Evolutionary conservation across 805 yeast species (phyloP), one percentile per base, ranked within the genome.

Genomic region (Kodamaea kakaduensis): DNA sequence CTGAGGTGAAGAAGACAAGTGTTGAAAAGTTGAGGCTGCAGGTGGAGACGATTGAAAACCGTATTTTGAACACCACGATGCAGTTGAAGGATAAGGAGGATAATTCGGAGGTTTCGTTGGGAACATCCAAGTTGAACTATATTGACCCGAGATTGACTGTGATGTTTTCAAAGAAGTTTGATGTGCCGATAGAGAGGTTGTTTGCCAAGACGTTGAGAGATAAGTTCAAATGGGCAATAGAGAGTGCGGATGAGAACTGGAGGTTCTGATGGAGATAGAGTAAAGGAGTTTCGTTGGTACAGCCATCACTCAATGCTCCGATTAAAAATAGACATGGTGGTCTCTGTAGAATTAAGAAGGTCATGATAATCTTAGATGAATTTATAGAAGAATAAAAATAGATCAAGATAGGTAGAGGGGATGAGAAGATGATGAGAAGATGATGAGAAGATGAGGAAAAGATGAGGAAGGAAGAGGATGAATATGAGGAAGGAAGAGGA

Each of bases 201-300:
- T 88, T 90, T 49, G 83, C 96, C 9, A 89, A 88, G 63, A 85
- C 97, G 0, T 66, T 90, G 36, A 68, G 97, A 42, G 96, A 89
- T 27, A 90, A 90, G 64, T 90, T 90, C 64, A 80, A 77, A 31
- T 90, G 97, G 97, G 97, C 97, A 19, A 82, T 90, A 35, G 95
- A 89, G 58, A 79, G 89, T 35, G 88, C 80, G 3, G 97, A 84
- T 55, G 87, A 77, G 46, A 64, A 85, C 50, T 89, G 97, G 97
- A 71, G 76, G 46, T 89, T 89, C 54, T 89, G 25, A 16, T n/a
- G 17, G 10, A 13, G 7, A 17, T 16, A 27, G 60, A 23, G 3
- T 23, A 17, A 9, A 21, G 21, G 17, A 15, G n/a, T 27, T n/a
- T n/a, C n/a, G n/a, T n/a, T n/a, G n/a, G n/a, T n/a, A n/a, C n/a